Percentiles rank a stretch among this genome's conserved stretches.
Evolutionary conservation across 257 asterid genomes (phyloP).

Genomic region (Thymus quinquecostatus): DNA sequence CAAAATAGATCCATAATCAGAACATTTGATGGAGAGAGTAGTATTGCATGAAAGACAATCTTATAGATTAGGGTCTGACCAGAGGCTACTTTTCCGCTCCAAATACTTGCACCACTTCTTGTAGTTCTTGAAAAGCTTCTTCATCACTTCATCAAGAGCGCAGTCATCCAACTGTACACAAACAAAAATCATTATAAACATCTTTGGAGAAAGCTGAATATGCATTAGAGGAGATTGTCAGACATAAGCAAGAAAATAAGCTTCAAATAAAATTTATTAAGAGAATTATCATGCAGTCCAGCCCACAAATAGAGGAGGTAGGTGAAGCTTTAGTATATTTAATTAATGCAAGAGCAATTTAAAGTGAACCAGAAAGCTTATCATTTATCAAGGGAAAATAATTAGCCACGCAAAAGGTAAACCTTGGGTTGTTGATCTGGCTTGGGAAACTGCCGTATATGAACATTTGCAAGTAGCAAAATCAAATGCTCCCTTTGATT

Average conservation of each 20-base stretch:
- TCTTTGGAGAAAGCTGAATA: neutral
- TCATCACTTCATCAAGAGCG: slow-evolving; percentile 98
- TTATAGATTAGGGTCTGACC: slow-evolving; percentile 48
- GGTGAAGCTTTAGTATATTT: slow-evolving; percentile 12
- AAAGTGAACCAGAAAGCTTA: slow-evolving; percentile 14
- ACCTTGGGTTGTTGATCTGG: slow-evolving; percentile 99
- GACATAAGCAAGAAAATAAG: slow-evolving; percentile 3
- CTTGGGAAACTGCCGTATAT: slow-evolving; percentile 94
- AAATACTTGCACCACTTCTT: slow-evolving; percentile 99
- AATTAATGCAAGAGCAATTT: slow-evolving; percentile 12
- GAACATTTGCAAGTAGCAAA: slow-evolving; percentile 96
- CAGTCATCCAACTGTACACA: slow-evolving; percentile 86
- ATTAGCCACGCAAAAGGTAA: slow-evolving; percentile 30
- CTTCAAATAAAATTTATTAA: slow-evolving; percentile 5
- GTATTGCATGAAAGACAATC: neutral
- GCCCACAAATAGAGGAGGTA: slow-evolving; percentile 15
- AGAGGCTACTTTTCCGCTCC: slow-evolving; percentile 96
- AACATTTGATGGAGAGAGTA: neutral
- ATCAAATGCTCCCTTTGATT: slow-evolving; percentile 99
- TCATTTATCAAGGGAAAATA: slow-evolving; percentile 21
- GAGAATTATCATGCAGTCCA: neutral
- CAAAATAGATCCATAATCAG: slow-evolving; percentile 18
- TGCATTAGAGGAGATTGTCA: neutral
- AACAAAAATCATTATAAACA: slow-evolving; percentile 4
- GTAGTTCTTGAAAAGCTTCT: slow-evolving; percentile 95